These are phyloP conservation scores for Cucurbita maxima DNA, from an alignment of 306 rosid species.

Conservation along the genomic window DNA sequence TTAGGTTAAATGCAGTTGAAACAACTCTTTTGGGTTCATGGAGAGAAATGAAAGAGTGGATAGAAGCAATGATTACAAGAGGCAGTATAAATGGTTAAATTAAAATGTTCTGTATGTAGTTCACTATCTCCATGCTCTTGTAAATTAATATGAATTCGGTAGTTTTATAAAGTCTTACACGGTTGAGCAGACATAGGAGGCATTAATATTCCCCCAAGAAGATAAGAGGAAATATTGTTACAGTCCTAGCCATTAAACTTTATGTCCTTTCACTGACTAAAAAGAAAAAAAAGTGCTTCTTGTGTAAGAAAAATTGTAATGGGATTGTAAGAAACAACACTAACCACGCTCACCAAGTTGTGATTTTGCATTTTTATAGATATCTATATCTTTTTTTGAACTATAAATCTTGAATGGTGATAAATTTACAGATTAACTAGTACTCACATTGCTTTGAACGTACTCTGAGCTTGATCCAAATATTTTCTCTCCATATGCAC, in stretches of 20 bases:
- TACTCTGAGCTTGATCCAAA: constrained; percentile 93
- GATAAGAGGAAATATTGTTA: not conserved
- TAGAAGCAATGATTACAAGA: not conserved
- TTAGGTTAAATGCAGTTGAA: not conserved
- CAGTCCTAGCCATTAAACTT: not conserved
- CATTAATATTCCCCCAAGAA: not conserved
- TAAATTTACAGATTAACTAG: not conserved
- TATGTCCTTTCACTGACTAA: too few relatives aligned
- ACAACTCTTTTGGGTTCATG: not conserved
- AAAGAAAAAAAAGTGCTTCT: too few relatives aligned
- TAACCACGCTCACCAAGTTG: too few relatives aligned
- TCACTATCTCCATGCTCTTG: not conserved
- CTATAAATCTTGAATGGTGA: not conserved
- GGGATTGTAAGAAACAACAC: too few relatives aligned
- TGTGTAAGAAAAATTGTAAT: too few relatives aligned
- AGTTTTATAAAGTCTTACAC: not conserved
- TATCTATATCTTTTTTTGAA: not conserved
- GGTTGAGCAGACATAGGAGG: not conserved
- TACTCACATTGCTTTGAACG: constrained; percentile 94
- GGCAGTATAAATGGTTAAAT: not conserved
- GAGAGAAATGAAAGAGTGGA: not conserved
- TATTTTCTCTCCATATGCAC: constrained; percentile 90
- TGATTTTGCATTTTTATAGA: too few relatives aligned
- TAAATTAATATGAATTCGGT: not conserved
- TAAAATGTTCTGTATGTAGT: not conserved